Evolutionary conservation across 192 early-diverging fungal genomes (phyloP).

Genomic region (Chytriomyces sp.): DNA sequence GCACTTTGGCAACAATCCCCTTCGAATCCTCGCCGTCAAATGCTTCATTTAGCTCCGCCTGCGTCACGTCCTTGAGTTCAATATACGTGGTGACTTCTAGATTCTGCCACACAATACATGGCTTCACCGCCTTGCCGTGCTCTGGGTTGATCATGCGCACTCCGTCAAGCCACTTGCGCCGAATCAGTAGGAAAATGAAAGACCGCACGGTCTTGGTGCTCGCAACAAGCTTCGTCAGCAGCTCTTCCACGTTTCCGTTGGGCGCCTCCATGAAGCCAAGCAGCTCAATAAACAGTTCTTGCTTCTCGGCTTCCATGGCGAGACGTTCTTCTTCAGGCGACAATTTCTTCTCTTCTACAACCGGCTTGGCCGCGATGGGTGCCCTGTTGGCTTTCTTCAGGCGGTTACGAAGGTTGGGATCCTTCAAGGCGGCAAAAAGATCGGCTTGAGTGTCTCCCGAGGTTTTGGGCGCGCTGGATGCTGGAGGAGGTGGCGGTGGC

Average conservation of each 20-base stretch:
- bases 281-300: constrained; percentile 55
- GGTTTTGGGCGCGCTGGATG: not conserved
- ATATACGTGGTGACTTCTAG: constrained; percentile 49
- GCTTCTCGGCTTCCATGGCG: constrained; percentile 35
- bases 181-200: constrained; percentile 57
- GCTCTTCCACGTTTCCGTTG: constrained; percentile 55
- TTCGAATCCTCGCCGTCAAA: constrained; percentile 22
- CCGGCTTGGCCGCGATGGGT: not conserved
- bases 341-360: constrained; percentile 5
- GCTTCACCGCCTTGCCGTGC: constrained; percentile 25
- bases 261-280: constrained; percentile 62
- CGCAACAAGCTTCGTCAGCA: constrained; percentile 39
- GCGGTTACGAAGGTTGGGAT: constrained; percentile 42
- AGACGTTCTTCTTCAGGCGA: constrained; percentile 32
- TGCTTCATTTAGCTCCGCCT: constrained; percentile 38
- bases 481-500: constrained; percentile 21
- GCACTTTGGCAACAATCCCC: constrained; percentile 40
- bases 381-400: constrained; percentile 39
- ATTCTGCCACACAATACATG: constrained; percentile 50
- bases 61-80: constrained; percentile 43
- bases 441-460: constrained; percentile 28
- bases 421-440: constrained; percentile 35
- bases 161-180: constrained; percentile 50
- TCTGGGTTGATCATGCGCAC: constrained; percentile 34
- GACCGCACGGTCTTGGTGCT: constrained; percentile 44